phyloP scores from a whole-genome alignment of 208 protist genomes.

The Porcisia deanei region DNA sequence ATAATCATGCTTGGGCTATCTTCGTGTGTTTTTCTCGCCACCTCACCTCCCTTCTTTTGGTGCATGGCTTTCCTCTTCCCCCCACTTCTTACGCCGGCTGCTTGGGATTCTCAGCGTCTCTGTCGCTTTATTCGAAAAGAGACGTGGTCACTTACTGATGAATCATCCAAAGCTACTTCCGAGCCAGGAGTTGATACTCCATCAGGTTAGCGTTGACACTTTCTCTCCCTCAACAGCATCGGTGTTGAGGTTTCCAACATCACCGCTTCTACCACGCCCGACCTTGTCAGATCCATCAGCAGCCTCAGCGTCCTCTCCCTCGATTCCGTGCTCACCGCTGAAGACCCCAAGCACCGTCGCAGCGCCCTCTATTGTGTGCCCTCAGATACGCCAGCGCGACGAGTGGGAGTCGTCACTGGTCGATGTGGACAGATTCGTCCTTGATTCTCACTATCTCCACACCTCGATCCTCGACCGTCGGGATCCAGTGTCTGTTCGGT shows the following conservation, averaged over 20 bases:
- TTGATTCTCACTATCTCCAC: slow-evolving; percentile 25
- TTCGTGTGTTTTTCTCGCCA: neutral
- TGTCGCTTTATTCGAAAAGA: neutral
- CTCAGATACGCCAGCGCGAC: slow-evolving; percentile 39
- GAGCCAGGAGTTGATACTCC: slow-evolving; percentile 67
- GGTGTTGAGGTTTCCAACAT: slow-evolving; percentile 29
- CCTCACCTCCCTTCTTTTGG: neutral
- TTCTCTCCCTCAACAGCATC: slow-evolving; percentile 32
- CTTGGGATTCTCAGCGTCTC: neutral
- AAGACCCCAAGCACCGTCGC: slow-evolving; percentile 31
- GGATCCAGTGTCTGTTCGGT: slow-evolving; percentile 38
- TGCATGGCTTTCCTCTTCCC: neutral
- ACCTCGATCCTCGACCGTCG: slow-evolving; percentile 15
- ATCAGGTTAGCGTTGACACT: slow-evolving; percentile 51
- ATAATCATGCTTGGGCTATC: neutral
- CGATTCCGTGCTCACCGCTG: slow-evolving; percentile 13
- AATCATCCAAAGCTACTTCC: slow-evolving; percentile 55
- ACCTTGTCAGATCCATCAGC: slow-evolving; percentile 16
- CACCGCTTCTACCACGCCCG: slow-evolving; percentile 21
- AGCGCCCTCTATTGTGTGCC: slow-evolving; percentile 58
- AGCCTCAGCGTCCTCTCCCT: neutral
- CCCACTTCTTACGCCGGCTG: neutral
- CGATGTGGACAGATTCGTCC: slow-evolving; percentile 38
- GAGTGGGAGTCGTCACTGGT: slow-evolving; percentile 53
- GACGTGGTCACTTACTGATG: slow-evolving; percentile 26